phyloP scores from a whole-genome alignment of 163 green algal species.

The Prototheca stagnorum region DNA sequence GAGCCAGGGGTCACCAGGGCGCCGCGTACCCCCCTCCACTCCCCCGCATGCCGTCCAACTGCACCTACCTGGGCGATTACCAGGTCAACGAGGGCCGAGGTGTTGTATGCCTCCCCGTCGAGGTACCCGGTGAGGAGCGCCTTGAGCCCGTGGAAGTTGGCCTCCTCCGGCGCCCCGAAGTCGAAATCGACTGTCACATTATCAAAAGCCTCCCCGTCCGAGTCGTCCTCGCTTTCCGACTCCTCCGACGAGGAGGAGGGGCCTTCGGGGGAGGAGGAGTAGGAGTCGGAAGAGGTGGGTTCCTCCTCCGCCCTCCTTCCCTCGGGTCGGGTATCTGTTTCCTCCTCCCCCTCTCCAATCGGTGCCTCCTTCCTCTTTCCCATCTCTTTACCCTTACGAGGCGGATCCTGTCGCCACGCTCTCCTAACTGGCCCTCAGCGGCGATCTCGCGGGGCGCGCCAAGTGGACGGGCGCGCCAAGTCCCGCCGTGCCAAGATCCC shows the following conservation, averaged over 20 bases:
- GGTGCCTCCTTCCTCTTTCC: not conserved
- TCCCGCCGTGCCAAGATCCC: no score
- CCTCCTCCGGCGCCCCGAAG: constrained; percentile 66
- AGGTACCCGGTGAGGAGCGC: constrained; percentile 61
- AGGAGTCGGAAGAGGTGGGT: not conserved
- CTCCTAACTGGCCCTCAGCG: no score
- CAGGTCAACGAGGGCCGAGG: constrained; percentile 47
- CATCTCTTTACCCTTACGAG: not conserved
- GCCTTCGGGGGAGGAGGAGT: not conserved
- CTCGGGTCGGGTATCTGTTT: not conserved
- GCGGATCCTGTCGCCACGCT: no score
- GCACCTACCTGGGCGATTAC: constrained; percentile 51
- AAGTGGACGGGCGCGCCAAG: no score
- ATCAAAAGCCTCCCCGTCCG: constrained; percentile 36
- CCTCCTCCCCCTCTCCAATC: not conserved
- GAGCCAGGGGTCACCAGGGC: not conserved
- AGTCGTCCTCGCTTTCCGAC: constrained; percentile 16
- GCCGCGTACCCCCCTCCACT: not conserved
- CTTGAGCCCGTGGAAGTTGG: constrained; percentile 74
- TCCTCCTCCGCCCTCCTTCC: not conserved
- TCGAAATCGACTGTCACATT: constrained; percentile 67
- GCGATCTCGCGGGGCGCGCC: no score
- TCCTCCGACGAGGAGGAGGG: not conserved
- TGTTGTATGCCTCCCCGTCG: constrained; percentile 54
- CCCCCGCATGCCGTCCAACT: not conserved